Evolutionary conservation across 2,329 filamentous ascomycete species (phyloP).

Genomic region (Metarhizium album): DNA sequence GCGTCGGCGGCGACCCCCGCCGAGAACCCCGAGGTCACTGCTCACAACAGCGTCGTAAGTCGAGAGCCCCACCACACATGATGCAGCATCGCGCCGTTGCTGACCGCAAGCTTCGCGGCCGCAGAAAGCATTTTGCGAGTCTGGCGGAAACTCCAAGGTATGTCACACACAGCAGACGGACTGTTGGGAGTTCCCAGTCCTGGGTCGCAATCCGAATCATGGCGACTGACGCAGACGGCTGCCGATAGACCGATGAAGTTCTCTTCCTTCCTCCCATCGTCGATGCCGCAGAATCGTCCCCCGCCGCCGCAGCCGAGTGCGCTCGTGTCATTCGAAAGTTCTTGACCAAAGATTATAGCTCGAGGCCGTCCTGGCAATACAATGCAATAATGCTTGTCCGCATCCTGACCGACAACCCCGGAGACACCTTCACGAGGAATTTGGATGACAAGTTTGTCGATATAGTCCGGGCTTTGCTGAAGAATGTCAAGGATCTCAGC

Average conservation of each 20-base stretch:
- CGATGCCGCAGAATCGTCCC: conserved; percentile 87
- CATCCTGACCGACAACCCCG: conserved; percentile 87
- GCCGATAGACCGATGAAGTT: conserved; percentile 66
- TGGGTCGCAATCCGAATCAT: not conserved
- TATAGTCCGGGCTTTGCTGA: conserved; percentile 63
- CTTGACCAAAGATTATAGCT: conserved; percentile 60
- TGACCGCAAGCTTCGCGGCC: conserved; percentile 13
- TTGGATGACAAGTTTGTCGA: conserved; percentile 76
- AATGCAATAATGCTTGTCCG: conserved; percentile 93
- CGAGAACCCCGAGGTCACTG: conserved; percentile 58
- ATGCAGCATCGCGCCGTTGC: not conserved
- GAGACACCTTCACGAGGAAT: conserved; percentile 80
- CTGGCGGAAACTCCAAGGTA: conserved; percentile 49
- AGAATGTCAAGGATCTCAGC: conserved; percentile 57
- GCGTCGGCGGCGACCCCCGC: conserved; percentile 21
- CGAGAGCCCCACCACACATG: not conserved
- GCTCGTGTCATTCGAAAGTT: conserved; percentile 74
- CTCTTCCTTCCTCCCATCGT: conserved; percentile 88
- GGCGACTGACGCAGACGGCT: not conserved
- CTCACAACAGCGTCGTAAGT: conserved; percentile 54
- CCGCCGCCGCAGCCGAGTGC: conserved; percentile 70
- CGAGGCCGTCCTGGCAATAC: conserved; percentile 67
- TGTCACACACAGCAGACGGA: conserved; percentile 10
- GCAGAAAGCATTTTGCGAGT: conserved; percentile 74
- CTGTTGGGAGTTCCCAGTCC: not conserved